phyloP scores from a whole-genome alignment of 805 yeast genomes.

The Phaffomyces thermotolerans region DNA sequence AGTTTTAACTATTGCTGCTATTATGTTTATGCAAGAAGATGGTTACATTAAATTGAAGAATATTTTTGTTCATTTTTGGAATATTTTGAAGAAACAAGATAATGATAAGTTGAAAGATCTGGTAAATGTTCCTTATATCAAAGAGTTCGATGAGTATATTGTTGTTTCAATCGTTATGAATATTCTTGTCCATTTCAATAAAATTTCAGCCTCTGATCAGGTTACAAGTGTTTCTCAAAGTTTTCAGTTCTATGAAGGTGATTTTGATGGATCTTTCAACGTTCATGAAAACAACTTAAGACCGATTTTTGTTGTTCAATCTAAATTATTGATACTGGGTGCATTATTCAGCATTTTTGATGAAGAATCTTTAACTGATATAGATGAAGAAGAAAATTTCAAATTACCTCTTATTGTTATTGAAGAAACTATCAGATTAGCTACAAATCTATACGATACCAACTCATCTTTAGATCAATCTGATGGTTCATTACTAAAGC shows the following conservation, averaged over 20 bases:
- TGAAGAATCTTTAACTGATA: conserved; percentile 20
- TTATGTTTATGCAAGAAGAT: conserved; percentile 45
- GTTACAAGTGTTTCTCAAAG: conserved; percentile 27
- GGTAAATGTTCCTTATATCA: conserved; percentile 30
- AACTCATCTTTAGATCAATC: conserved; percentile 30
- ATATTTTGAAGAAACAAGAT: conserved; percentile 17
- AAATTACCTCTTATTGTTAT: conserved; percentile 34
- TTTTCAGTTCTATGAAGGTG: conserved; percentile 33
- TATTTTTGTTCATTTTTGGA: conserved; percentile 22
- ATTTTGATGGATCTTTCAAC: conserved; percentile 14
- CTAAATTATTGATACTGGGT: conserved; percentile 34
- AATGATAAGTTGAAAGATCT: conserved; percentile 24
- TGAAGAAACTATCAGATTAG: conserved; percentile 38
- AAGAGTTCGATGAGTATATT: conserved; percentile 31
- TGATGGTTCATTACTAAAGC: conserved; percentile 31
- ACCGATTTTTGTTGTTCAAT: conserved; percentile 31
- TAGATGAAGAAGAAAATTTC: conserved; percentile 14
- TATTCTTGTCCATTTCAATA: conserved; percentile 38
- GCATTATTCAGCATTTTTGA: conserved; percentile 29
- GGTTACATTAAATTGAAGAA: conserved; percentile 34
- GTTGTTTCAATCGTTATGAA: conserved; percentile 34
- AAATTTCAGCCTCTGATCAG: conserved; percentile 32
- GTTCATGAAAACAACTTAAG: conserved; percentile 14
- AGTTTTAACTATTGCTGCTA: conserved; percentile 31
- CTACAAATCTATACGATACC: conserved; percentile 34